These are phyloP conservation scores for Camelina sativa DNA, from an alignment of 345 rosid genomes.

Conservation along the genomic window DNA sequence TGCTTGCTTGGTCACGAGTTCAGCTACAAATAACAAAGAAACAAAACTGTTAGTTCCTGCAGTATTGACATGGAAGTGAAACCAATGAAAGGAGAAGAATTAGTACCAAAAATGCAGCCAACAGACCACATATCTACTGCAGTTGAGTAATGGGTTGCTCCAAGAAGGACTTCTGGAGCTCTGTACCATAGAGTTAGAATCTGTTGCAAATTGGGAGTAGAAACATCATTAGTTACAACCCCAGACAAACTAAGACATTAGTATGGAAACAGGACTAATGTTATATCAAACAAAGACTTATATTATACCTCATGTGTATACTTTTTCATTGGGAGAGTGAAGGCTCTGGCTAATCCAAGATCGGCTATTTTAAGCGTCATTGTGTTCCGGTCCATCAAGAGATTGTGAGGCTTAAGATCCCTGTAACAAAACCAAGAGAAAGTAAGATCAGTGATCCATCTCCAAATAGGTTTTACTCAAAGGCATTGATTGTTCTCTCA, in stretches of 20 bases:
- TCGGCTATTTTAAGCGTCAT: constrained; percentile 89
- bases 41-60: constrained; percentile 8
- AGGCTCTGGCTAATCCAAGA: constrained; percentile 90
- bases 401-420: constrained; percentile 98
- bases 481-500: not conserved
- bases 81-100: not conserved
- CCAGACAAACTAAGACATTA: constrained; percentile 3
- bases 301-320: constrained; percentile 58
- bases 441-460: not conserved
- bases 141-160: constrained; percentile 96
- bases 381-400: constrained; percentile 79
- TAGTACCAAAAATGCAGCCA: constrained; percentile 84
- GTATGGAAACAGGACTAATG: not conserved
- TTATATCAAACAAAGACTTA: constrained; percentile 2
- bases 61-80: constrained; percentile 16
- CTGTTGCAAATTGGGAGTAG: constrained; percentile 41
- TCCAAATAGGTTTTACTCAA: not conserved
- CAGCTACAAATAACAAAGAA: constrained; percentile 56
- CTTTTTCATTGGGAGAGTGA: constrained; percentile 79
- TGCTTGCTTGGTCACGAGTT: constrained; percentile 80
- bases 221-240: not conserved
- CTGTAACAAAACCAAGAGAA: constrained; percentile 42
- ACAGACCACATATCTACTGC: constrained; percentile 98
- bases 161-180: constrained; percentile 95
- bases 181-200: constrained; percentile 94